A percentile compares a stretch with the other conserved stretches of the same genome.
These are phyloP conservation scores for Pseudogymnoascus sp. DNA, from an alignment of 2,329 filamentous ascomycete genomes.

Conservation along the genomic window DNA sequence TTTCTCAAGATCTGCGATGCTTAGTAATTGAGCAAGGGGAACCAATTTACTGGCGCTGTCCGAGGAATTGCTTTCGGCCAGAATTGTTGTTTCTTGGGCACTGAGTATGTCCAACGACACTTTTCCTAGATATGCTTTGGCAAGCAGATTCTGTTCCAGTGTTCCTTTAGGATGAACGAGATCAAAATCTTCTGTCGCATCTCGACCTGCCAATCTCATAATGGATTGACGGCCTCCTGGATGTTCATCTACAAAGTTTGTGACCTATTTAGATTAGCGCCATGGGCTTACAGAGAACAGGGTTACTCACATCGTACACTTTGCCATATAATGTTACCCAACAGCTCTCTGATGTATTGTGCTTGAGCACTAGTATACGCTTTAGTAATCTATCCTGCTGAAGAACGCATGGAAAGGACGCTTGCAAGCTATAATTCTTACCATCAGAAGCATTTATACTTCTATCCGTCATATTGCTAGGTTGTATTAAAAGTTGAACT, in stretches of 20 bases:
- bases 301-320: background rate
- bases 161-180: constrained; percentile 43
- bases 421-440: background rate
- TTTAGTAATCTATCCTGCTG: background rate
- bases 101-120: constrained; percentile 30
- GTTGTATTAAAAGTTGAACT: background rate
- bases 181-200: constrained; percentile 45
- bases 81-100: constrained; percentile 33
- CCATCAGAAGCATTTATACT: background rate
- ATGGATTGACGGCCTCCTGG: background rate
- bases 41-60: constrained; percentile 21
- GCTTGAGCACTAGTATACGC: background rate
- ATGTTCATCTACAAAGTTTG: background rate
- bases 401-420: background rate
- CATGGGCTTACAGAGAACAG: background rate
- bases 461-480: background rate
- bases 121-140: constrained; percentile 40
- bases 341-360: background rate
- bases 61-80: constrained; percentile 33
- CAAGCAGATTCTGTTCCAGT: constrained; percentile 34
- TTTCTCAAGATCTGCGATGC: constrained; percentile 50
- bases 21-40: constrained; percentile 45
- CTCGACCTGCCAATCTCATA: constrained; percentile 35
- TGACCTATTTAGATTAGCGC: background rate
- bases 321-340: background rate